Conservation (phyloP, 768 basidiomycete species). For the Hortiboletus campestris region DNA sequence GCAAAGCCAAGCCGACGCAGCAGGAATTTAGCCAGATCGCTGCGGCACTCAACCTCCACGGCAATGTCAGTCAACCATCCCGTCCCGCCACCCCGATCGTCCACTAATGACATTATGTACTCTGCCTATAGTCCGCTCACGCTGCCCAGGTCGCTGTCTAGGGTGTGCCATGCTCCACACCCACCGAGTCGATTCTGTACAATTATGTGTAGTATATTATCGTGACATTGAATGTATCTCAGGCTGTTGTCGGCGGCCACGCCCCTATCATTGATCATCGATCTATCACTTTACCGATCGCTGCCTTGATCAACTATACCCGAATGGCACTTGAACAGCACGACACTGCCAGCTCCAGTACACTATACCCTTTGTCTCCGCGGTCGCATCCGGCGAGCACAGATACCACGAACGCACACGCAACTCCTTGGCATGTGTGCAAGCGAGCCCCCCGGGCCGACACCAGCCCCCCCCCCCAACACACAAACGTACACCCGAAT, state of each 20-base stretch:
- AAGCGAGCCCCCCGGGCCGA: too few relatives aligned
- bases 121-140: not conserved
- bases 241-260: not conserved
- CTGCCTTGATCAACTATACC: not conserved
- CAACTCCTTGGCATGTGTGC: not conserved
- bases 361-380: not conserved
- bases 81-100: not conserved
- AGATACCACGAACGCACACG: not conserved
- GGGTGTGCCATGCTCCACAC: not conserved
- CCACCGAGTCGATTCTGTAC: constrained; percentile 4
- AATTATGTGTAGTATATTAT: constrained; percentile 10
- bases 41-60: constrained; percentile 38
- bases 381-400: not conserved
- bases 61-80: constrained; percentile 26
- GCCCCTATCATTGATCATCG: not conserved
- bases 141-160: not conserved
- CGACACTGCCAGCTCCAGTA: not conserved
- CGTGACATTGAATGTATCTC: constrained; percentile 2
- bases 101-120: not conserved
- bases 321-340: not conserved
- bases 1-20: constrained; percentile 39
- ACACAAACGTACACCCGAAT: not conserved
- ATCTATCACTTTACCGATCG: not conserved
- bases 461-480: too few relatives aligned
- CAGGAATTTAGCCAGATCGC: constrained; percentile 52